Evolutionary conservation across 1,284 basidiomycete species (phyloP).

Genomic region (Inonotus obliquus): DNA sequence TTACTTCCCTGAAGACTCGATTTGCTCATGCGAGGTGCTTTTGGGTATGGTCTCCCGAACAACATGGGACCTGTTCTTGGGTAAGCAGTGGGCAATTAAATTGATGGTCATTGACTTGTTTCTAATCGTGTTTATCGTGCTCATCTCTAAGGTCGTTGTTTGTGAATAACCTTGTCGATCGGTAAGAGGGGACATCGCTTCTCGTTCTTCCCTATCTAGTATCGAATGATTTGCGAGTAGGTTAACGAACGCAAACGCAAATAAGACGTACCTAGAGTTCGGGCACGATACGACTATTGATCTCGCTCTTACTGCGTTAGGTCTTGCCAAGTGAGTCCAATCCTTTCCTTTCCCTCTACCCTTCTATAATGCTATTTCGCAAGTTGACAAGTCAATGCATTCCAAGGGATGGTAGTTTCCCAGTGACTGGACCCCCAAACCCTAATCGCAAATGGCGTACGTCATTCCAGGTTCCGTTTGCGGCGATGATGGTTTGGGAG

Average conservation of each 20-base stretch:
- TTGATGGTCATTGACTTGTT: neutral
- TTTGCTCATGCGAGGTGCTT: conserved; percentile 41
- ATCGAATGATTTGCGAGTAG: conserved; percentile 21
- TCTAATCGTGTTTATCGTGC: neutral
- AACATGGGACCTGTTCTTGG: conserved; percentile 34
- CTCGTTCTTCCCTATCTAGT: neutral
- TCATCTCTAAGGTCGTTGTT: conserved; percentile 33
- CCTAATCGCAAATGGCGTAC: conserved; percentile 36
- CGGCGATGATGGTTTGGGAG: conserved; percentile 43
- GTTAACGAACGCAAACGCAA: conserved; percentile 35
- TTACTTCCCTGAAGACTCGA: conserved; percentile 35
- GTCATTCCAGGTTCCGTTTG: conserved; percentile 41
- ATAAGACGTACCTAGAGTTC: conserved; percentile 40
- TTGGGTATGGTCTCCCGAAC: conserved; percentile 39
- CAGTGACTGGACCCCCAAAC: conserved; percentile 29
- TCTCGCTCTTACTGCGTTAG: conserved; percentile 38
- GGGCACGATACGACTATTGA: conserved; percentile 48
- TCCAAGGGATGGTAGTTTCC: conserved; percentile 3
- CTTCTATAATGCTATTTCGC: neutral
- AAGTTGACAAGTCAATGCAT: conserved; percentile 22
- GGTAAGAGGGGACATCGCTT: conserved; percentile 23
- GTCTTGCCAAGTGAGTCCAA: conserved; percentile 34
- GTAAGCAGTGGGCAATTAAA: neutral
- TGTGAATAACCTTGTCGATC: conserved; percentile 40
- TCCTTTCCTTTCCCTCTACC: neutral